Evolutionary conservation across 78 protist species (phyloP).

Genomic region (Mantamonas sphyraenae): DNA sequence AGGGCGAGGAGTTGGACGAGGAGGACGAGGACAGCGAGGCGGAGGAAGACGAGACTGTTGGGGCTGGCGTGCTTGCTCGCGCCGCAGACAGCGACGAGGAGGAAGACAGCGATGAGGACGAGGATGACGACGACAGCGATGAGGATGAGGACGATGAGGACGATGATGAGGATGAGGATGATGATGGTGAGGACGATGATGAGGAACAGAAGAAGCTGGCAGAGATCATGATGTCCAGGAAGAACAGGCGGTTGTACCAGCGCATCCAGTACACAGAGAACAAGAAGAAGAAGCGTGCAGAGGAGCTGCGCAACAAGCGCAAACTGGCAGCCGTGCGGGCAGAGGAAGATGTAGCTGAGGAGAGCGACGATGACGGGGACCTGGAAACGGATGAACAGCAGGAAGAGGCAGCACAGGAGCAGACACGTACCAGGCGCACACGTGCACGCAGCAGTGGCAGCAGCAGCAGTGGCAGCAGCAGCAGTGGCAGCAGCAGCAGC

Average conservation of each 20-base stretch:
- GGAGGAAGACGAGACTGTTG: not conserved
- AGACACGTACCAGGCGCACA: too few relatives aligned
- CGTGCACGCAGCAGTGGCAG: too few relatives aligned
- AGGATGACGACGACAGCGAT: not conserved
- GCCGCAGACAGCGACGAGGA: not conserved
- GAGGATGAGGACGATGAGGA: not conserved
- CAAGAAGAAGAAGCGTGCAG: not conserved
- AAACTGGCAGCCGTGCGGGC: not conserved
- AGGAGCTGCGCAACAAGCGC: not conserved
- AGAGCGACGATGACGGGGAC: too few relatives aligned
- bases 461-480: too few relatives aligned
- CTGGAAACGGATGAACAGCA: too few relatives aligned
- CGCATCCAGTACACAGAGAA: not conserved
- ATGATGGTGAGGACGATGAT: not conserved
- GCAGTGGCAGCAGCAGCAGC: too few relatives aligned
- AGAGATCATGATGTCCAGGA: conserved; percentile 19
- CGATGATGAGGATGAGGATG: not conserved
- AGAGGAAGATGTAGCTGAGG: too few relatives aligned
- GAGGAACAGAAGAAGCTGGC: conserved; percentile 8
- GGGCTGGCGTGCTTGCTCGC: too few relatives aligned
- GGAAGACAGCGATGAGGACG: not conserved
- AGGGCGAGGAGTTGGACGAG: not conserved
- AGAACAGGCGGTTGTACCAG: conserved; percentile 2
- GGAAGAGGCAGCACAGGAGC: too few relatives aligned
- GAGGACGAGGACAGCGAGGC: conserved; percentile 11